Conservation (phyloP, 1,139 yeast species). For the Candida anutae region DNA sequence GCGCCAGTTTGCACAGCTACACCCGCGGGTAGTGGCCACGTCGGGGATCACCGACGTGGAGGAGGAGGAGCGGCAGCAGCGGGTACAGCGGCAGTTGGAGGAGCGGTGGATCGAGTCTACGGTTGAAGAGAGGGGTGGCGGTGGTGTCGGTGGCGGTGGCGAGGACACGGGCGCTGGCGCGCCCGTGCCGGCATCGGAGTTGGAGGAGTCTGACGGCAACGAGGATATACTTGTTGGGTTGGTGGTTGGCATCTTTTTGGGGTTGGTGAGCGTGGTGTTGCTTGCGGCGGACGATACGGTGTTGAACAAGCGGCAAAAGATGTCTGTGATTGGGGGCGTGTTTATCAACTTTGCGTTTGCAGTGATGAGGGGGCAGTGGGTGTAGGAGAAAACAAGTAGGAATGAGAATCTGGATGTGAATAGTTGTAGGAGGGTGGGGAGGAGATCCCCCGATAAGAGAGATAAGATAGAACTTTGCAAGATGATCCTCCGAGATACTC, state of each 20-base stretch:
- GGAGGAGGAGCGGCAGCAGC: slow-evolving; percentile 31
- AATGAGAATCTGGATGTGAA: background rate
- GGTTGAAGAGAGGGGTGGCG: slow-evolving; percentile 23
- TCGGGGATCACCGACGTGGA: slow-evolving; percentile 28
- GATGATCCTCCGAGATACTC: too few relatives aligned
- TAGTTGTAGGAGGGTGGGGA: too few relatives aligned
- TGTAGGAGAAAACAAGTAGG: slow-evolving; percentile 16
- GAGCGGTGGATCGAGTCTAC: slow-evolving; percentile 90
- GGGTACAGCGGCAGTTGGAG: slow-evolving; percentile 55
- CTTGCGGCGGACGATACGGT: slow-evolving; percentile 47
- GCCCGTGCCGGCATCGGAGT: slow-evolving; percentile 17
- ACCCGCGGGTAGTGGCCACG: slow-evolving; percentile 40
- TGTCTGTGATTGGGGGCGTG: slow-evolving; percentile 59
- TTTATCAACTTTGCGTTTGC: slow-evolving; percentile 53
- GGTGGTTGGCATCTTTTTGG: slow-evolving; percentile 55
- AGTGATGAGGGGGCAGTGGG: slow-evolving; percentile 43
- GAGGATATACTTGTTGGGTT: slow-evolving; percentile 59
- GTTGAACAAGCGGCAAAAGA: slow-evolving; percentile 50
- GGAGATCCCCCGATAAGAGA: background rate
- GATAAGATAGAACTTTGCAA: background rate
- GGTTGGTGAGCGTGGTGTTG: slow-evolving; percentile 52
- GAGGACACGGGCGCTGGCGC: slow-evolving; percentile 9
- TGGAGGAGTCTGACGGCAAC: slow-evolving; percentile 35
- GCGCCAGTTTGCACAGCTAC: slow-evolving; percentile 54
- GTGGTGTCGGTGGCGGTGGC: slow-evolving; percentile 2